Evolutionary conservation across 73 alveolate species (phyloP), one percentile per base, ranked within the genome.

Genomic region (Blepharisma japonicum): DNA sequence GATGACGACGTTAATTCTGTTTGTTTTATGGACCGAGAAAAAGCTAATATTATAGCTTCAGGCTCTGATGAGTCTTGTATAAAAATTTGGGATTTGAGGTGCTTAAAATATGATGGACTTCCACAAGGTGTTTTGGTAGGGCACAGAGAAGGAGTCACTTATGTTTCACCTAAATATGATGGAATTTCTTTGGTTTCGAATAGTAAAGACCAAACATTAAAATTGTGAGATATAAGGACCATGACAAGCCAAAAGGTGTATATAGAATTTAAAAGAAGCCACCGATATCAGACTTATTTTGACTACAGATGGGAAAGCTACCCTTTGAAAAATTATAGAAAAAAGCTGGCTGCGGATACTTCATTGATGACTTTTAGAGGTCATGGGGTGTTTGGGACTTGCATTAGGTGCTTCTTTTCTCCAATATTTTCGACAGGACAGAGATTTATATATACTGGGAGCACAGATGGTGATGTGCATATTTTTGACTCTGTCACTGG

Each of bases 381-480:
- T 27, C 97, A 91, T 76, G 56, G 7, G 6, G 97, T 91, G 9
- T 74, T 86, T 1, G 42, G 68, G 38, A 91, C 97, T 0, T 68
- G 89, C 47, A 91, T 91, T 54, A 46, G 97, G 55, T 91, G 97
- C 56, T 56, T 88, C 27, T 91, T 91, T 83, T 91, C 97, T 20
- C 97, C 97, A 6, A 23, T 78, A 18, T 89, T 56, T 14, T 70
- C 94, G 6, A 91, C 97, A 38, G 95, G 91, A 2, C 80, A 87
- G 77, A 79, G 97, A 66, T 90, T 80, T 68, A 78, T 90, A 25
- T 90, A 86, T 77, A 71, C 93, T 5, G 97, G 95, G 11, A 70
- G 91, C 38, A 66, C 90, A 4, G 79, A 79, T 71, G 97, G 97
- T 20, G 67, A 53, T 2, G 85, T 90, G 5, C 82, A 47, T 55